Conservation (phyloP, 1,284 basidiomycete genomes). For the Pseudozyma thailandica region DNA sequence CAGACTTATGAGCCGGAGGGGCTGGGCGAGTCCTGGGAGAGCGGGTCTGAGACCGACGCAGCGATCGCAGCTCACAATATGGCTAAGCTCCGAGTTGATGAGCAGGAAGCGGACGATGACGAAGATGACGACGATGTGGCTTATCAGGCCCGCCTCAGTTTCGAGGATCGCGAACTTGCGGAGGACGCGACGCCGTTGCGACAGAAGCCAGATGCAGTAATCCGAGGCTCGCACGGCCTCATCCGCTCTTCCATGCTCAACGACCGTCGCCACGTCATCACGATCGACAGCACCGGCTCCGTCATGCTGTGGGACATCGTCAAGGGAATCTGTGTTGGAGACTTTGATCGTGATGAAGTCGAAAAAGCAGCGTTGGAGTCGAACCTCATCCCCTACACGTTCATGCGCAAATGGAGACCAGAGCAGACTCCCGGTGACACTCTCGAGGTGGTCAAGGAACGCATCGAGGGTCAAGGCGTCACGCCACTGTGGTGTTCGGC, state of each 20-base stretch:
- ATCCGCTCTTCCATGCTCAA: constrained; percentile 85
- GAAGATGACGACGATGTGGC: constrained; percentile 32
- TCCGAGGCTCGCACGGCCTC: constrained; percentile 83
- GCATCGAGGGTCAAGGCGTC: constrained; percentile 91
- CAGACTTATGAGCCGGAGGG: constrained; percentile 33
- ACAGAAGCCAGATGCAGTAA: constrained; percentile 76
- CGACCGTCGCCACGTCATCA: constrained; percentile 89
- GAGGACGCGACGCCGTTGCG: constrained; percentile 79
- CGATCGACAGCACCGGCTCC: constrained; percentile 84
- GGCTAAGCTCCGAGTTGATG: constrained; percentile 18
- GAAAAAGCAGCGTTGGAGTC: constrained; percentile 34
- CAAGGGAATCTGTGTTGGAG: constrained; percentile 79
- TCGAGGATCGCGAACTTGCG: constrained; percentile 83
- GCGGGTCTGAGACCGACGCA: constrained; percentile 22
- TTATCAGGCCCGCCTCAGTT: constrained; percentile 66
- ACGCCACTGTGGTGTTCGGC: constrained; percentile 85
- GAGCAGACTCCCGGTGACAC: constrained; percentile 73
- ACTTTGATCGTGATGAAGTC: constrained; percentile 78
- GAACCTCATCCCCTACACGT: constrained; percentile 24
- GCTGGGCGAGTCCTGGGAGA: constrained; percentile 28
- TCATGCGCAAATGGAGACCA: constrained; percentile 44
- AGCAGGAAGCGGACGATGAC: constrained; percentile 1
- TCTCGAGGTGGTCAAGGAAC: constrained; percentile 83
- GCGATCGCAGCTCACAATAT: constrained; percentile 13
- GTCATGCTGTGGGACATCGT: constrained; percentile 94